Evolutionary conservation across 495 filamentous ascomycete genomes (phyloP), one percentile per base, ranked within the genome.

Genomic region (Ramalina intermedia): DNA sequence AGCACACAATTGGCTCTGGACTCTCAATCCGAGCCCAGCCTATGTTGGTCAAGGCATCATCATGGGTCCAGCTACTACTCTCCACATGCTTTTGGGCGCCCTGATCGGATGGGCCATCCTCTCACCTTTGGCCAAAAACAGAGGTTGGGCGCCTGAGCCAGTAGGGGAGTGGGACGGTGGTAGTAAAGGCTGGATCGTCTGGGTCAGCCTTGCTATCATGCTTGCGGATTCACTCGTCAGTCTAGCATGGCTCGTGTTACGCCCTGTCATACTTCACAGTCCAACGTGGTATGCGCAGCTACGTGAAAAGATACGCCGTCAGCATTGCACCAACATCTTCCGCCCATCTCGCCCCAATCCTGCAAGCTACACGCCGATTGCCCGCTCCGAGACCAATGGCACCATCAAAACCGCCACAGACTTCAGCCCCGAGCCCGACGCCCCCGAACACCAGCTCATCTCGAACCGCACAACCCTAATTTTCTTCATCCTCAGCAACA

Each of bases 121-220:
- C 4, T 94, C 87, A 3, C 91, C 91, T 14, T 62, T 96, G 24
- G 91, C 90, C 0, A 93, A 93, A 60, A 64, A 64, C 52, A 76
- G 75, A 54, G 87, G 84, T 9, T 99, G 91, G 91, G 93, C 91
- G 14, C 84, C 87, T 1, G 91, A 87, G 0, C 70, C 76, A 1
- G 87, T 96, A 1, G 66, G 78, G 23, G 85, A 91, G 59, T 99
- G 93, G 93, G 80, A 82, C 48, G 76, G 69, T 29, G 91, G 91
- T 6, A 91, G 84, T 60, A 94, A 96, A 69, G 91, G 90, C 18
- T 99, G 91, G 91, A 95, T 99, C 50, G 85, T 96, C 0, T 99
- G 91, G 91, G 68, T 90, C 1, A 90, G 84, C 49, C 64, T 99
- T 27, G 87, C 91, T 1, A 93, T 99, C 53, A 99, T 99, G 91